These are phyloP conservation scores for Dendrobium catenatum DNA, from an alignment of 106 monocot species.

Conservation along the genomic window DNA sequence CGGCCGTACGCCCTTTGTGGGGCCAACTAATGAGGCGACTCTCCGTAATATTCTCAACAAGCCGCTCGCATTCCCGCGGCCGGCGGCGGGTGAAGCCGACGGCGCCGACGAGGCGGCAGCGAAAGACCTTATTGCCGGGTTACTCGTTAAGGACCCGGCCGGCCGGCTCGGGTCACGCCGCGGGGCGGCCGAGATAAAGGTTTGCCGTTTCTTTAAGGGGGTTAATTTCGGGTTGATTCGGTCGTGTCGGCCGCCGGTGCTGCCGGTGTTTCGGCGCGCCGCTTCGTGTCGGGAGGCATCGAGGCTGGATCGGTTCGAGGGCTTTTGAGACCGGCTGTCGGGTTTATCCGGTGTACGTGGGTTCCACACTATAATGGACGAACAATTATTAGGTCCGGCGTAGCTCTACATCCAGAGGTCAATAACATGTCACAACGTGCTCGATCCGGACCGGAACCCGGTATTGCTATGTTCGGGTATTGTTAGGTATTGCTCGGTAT, in stretches of 20 bases:
- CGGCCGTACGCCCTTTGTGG: conserved; percentile 74
- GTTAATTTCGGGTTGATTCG: conserved; percentile 70
- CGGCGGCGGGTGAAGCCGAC: neutral
- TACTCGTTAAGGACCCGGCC: conserved; percentile 54
- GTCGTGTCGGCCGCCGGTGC: conserved; percentile 40
- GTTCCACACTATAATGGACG: too few species aligned
- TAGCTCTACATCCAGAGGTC: too few species aligned
- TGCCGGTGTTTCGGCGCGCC: conserved; percentile 5
- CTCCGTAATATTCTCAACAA: conserved; percentile 56
- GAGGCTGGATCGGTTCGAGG: too few species aligned
- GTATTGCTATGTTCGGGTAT: too few species aligned
- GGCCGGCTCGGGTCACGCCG: conserved; percentile 32
- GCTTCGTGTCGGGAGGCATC: too few species aligned
- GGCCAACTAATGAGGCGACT: conserved; percentile 47
- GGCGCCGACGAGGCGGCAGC: conserved; percentile 5
- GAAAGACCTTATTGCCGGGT: conserved; percentile 40
- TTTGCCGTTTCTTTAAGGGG: conserved; percentile 65
- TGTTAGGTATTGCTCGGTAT: too few species aligned
- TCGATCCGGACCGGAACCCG: too few species aligned
- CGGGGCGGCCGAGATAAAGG: conserved; percentile 79
- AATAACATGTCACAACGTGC: too few species aligned
- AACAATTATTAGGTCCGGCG: too few species aligned
- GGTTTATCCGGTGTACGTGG: too few species aligned
- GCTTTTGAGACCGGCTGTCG: too few species aligned
- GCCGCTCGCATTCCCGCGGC: conserved; percentile 45